Conservation (phyloP, 441 rosid species). For the Euphorbia schlechtendalii region DNA sequence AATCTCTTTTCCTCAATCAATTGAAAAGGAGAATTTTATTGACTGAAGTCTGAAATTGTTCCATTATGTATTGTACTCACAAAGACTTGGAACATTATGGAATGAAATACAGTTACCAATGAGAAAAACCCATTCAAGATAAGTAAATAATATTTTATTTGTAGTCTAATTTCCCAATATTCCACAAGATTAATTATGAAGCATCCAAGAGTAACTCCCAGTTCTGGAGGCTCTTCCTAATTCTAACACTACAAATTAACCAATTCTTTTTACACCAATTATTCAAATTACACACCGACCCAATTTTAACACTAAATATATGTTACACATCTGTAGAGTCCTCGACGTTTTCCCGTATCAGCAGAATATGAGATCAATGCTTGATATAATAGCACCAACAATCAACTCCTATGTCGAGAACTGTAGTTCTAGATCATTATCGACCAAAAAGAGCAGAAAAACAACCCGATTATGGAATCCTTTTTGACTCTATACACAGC, state of each 20-base stretch:
- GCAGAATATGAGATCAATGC: not conserved
- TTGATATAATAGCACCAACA: not conserved
- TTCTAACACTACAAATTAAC: constrained; percentile 19
- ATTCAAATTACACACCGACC: constrained; percentile 3
- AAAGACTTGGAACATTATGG: no score
- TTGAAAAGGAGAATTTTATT: no score
- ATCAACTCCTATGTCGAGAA: not conserved
- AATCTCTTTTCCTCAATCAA: no score
- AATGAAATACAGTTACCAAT: no score
- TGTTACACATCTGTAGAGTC: constrained; percentile 10
- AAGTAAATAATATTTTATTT: constrained; percentile 6
- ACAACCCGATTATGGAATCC: not conserved
- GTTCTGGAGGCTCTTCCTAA: constrained; percentile 13
- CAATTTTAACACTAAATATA: constrained; percentile 25
- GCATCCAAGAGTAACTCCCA: constrained; percentile 15
- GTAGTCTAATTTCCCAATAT: not conserved
- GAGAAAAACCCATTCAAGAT: no score
- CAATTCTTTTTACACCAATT: constrained; percentile 12
- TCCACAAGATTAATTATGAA: not conserved
- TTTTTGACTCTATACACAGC: constrained; percentile 53
- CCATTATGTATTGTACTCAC: no score
- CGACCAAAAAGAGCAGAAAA: not conserved
- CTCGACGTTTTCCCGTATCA: constrained; percentile 14
- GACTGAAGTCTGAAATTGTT: no score
- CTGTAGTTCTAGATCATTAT: not conserved